phyloP scores from a whole-genome alignment of 768 basidiomycete genomes.

The Imleria badia region DNA sequence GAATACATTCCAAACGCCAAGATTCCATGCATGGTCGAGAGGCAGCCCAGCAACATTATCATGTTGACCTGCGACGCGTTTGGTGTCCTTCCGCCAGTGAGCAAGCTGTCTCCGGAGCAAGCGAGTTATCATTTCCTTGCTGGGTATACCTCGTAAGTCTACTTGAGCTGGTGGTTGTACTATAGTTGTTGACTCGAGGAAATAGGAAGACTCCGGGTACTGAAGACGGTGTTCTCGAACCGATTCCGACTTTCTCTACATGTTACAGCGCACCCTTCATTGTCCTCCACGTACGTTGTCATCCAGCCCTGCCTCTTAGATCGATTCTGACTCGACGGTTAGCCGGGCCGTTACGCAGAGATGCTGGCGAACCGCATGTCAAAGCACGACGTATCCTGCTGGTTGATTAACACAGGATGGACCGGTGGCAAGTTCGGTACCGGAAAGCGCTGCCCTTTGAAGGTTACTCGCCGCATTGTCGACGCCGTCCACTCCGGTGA shows the following conservation, averaged over 20 bases:
- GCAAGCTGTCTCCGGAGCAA: slow-evolving; percentile 89
- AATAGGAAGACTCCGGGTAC: slow-evolving; percentile 95
- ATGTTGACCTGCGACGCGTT: slow-evolving; percentile 98
- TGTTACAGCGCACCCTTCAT: slow-evolving; percentile 99
- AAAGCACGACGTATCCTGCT: slow-evolving; percentile 86
- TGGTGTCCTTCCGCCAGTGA: slow-evolving; percentile 96
- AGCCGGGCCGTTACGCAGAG: slow-evolving; percentile 92
- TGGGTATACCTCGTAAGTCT: slow-evolving; percentile 85
- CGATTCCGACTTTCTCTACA: slow-evolving; percentile 98
- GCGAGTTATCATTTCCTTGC: slow-evolving; percentile 98
- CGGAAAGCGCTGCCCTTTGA: slow-evolving; percentile 95
- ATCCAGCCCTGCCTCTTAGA: not conserved
- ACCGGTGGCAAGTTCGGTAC: slow-evolving; percentile 90
- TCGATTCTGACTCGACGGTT: slow-evolving; percentile 6
- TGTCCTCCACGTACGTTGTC: slow-evolving; percentile 74
- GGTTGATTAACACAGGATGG: slow-evolving; percentile 99
- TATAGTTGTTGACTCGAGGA: slow-evolving; percentile 16
- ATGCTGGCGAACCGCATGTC: slow-evolving; percentile 97
- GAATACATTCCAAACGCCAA: slow-evolving; percentile 95
- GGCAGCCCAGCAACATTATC: slow-evolving; percentile 92
- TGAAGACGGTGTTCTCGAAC: slow-evolving; percentile 96
- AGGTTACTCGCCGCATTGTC: slow-evolving; percentile 93
- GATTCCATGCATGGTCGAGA: slow-evolving; percentile 85
- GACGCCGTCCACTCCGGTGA: slow-evolving; percentile 95
- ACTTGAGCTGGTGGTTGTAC: not conserved